Evolutionary conservation across 2,329 filamentous ascomycete species (phyloP).

Genomic region (Arthroderma sp.): DNA sequence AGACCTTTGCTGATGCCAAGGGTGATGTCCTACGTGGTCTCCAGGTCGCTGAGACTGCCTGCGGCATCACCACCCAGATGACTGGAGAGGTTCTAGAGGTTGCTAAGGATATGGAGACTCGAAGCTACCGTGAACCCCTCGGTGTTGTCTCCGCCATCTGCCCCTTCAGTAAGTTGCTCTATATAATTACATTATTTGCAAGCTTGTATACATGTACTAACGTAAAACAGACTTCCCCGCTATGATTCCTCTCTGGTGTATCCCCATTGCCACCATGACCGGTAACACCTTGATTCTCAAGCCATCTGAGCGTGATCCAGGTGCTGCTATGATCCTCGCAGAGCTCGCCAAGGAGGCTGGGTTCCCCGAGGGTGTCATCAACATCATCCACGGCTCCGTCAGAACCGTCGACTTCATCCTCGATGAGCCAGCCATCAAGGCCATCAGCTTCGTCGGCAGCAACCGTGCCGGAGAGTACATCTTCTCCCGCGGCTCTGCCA

Average conservation of each 20-base stretch:
- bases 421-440: conserved; percentile 55
- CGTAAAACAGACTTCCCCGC: conserved; percentile 46
- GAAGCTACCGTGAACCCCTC: conserved; percentile 52
- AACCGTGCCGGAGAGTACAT: conserved; percentile 60
- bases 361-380: conserved; percentile 52
- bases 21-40: conserved; percentile 54
- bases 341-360: conserved; percentile 51
- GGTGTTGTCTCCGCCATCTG: conserved; percentile 42
- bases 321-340: conserved; percentile 53
- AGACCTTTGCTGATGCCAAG: conserved; percentile 54
- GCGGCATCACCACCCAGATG: conserved; percentile 53
- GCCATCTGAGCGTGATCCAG: conserved; percentile 53
- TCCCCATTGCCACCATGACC: conserved; percentile 51
- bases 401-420: conserved; percentile 57
- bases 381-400: conserved; percentile 52
- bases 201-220: neutral
- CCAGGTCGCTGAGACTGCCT: conserved; percentile 54
- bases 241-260: conserved; percentile 58
- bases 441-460: conserved; percentile 54
- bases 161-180: conserved; percentile 11
- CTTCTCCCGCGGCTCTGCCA: conserved; percentile 52
- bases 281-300: conserved; percentile 54
- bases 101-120: conserved; percentile 56
- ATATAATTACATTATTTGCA: neutral
- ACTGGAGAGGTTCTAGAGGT: conserved; percentile 55